phyloP scores from a whole-genome alignment of 2,329 filamentous ascomycete species.

The Clarireedia homoeocarpa region DNA sequence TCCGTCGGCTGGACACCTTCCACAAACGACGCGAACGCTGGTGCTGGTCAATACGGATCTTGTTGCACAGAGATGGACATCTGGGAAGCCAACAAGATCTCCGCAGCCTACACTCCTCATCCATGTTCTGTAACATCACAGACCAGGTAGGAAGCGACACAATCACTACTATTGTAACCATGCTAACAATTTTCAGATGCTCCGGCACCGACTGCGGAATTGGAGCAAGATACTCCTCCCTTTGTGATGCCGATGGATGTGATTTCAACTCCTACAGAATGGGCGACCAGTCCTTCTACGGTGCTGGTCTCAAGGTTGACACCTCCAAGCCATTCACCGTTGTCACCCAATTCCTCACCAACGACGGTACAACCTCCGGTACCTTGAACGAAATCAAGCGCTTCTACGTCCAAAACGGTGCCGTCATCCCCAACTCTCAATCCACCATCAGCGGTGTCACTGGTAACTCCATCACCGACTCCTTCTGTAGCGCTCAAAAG shows the following conservation, averaged over 20 bases:
- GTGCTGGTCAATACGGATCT: conserved; percentile 45
- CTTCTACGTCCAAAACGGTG: conserved; percentile 49
- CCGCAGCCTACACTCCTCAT: conserved; percentile 52
- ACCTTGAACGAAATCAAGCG: conserved; percentile 46
- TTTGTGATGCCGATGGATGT: conserved; percentile 55
- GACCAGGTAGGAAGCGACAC: conserved; percentile 10
- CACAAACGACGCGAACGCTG: conserved; percentile 43
- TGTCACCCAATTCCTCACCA: conserved; percentile 52
- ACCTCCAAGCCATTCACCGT: conserved; percentile 47
- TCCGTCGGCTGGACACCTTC: conserved; percentile 43
- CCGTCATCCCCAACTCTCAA: conserved; percentile 43
- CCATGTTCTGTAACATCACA: conserved; percentile 41
- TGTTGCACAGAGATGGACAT: conserved; percentile 65
- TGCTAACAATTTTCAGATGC: conserved; percentile 32
- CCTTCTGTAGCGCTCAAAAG: conserved; percentile 51
- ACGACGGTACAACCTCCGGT: conserved; percentile 40
- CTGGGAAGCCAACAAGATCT: conserved; percentile 55
- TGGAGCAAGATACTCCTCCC: conserved; percentile 41
- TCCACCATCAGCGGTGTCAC: conserved; percentile 38
- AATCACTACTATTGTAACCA: neutral
- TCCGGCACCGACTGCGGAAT: conserved; percentile 36
- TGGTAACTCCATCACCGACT: conserved; percentile 47
- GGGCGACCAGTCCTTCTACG: conserved; percentile 49
- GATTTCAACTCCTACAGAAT: conserved; percentile 55
- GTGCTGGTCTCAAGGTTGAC: conserved; percentile 43